phyloP scores from a whole-genome alignment of 164 flowering plant species.

The Sedum album region DNA sequence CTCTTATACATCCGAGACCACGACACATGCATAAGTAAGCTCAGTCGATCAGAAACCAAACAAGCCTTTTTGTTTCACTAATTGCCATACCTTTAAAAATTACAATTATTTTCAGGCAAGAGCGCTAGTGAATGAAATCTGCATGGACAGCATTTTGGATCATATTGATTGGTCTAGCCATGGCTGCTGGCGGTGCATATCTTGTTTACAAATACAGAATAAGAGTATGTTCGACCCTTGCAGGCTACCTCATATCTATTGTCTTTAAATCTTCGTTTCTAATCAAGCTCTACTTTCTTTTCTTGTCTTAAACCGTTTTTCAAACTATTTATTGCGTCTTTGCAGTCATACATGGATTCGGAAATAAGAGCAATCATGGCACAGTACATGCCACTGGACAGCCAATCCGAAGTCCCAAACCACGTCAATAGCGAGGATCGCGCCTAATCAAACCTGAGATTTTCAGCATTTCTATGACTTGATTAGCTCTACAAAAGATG shows the following conservation, averaged over 20 bases:
- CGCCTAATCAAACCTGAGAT: conserved; percentile 15
- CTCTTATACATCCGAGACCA: conserved; percentile 79
- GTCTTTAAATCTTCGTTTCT: too few species aligned
- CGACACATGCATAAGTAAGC: conserved; percentile 89
- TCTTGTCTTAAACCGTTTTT: too few species aligned
- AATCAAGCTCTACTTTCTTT: too few species aligned
- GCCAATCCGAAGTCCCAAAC: conserved; percentile 55
- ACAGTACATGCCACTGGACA: conserved; percentile 79
- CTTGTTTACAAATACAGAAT: conserved; percentile 83
- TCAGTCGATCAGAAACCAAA: neutral
- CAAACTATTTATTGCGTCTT: too few species aligned
- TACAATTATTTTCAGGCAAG: conserved; percentile 48
- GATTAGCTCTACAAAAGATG: neutral
- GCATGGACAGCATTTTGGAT: conserved; percentile 86
- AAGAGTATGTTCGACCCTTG: conserved; percentile 37
- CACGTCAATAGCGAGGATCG: conserved; percentile 30
- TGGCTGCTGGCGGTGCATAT: conserved; percentile 74
- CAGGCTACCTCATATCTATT: neutral
- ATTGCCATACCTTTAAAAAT: neutral
- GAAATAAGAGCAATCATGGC: conserved; percentile 82
- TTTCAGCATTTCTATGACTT: neutral
- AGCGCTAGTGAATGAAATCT: conserved; percentile 37
- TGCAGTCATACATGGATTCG: conserved; percentile 61
- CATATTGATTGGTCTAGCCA: conserved; percentile 54
- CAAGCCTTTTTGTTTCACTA: neutral